Evolutionary conservation across 2,329 filamentous ascomycete species (phyloP), one percentile per base, ranked within the genome.

Genomic region (Aspergillus sp.): DNA sequence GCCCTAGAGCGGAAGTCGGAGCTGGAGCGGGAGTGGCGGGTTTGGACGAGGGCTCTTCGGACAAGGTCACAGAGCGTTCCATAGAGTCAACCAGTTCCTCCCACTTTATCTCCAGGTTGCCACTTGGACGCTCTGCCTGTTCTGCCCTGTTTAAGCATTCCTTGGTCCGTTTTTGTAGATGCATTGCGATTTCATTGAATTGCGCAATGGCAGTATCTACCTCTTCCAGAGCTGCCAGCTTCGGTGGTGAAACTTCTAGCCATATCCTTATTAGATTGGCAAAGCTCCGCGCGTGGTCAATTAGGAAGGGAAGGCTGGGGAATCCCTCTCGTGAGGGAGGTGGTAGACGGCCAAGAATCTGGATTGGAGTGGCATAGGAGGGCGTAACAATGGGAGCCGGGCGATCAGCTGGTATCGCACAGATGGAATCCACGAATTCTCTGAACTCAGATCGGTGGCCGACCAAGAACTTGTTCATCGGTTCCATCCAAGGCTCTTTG

Each of bases 401-500:
- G 49, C 85, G 83, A 47, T 92, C 88, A 3, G 88, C 84, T 1
- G 91, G 88, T 53, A 97, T 90, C 8, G 88, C 86, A 77, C 93
- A 97, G 47, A 97, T 85, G 31, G 86, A 82, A 70, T 98, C 93
- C 59, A 97, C 89, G 66, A 93, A 97, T 47, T 88, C 84, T 72
- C 93, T 96, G 74, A 97, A 91, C 40, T 90, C 85, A 66, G 88
- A 83, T 19, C 92, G 86, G 68, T 96, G 88, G 1, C 85, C 81
- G 8, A 82, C 83, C 47, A 98, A 79, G 67, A 97, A 97, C 44
- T 84, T 85, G 70, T 97, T 98, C 93, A 98, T 98, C 0, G 92
- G 92, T 76, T 96, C 93, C 93, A 98, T 97, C 91, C 92, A 98
- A n/a, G 89, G 87, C 74, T 98, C 93, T 71, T 96, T 96, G 70